Percentiles rank a stretch among this genome's conserved stretches.
Conservation (phyloP, 2,329 filamentous ascomycete species). For the Penicillium sclerotiorum region DNA sequence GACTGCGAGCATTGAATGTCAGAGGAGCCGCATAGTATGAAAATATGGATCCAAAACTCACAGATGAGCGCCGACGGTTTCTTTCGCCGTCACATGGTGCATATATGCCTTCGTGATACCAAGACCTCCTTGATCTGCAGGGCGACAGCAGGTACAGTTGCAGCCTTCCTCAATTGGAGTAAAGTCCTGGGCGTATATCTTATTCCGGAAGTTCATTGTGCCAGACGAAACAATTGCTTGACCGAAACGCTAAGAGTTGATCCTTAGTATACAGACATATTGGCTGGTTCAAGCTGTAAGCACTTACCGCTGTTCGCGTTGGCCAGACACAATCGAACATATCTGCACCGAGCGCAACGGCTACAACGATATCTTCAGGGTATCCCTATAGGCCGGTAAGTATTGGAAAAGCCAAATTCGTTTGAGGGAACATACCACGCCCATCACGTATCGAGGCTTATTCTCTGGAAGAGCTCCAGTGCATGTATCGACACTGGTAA, state of each 20-base stretch:
- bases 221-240: constrained; percentile 85
- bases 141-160: constrained; percentile 74
- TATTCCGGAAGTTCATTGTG: constrained; percentile 80
- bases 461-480: constrained; percentile 80
- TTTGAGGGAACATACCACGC: constrained; percentile 61
- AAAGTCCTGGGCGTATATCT: constrained; percentile 77
- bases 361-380: constrained; percentile 92
- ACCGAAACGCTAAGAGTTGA: constrained; percentile 73
- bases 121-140: constrained; percentile 67
- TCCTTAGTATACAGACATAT: no score
- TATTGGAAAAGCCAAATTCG: background rate
- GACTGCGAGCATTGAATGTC: constrained; percentile 55
- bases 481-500: constrained; percentile 70
- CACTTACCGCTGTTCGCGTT: constrained; percentile 76
- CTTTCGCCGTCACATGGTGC: constrained; percentile 88
- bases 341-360: constrained; percentile 89
- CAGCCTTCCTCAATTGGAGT: constrained; percentile 81
- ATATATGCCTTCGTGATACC: constrained; percentile 87
- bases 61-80: constrained; percentile 85
- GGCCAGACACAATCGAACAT: constrained; percentile 99
- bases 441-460: constrained; percentile 99
- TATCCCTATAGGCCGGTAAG: constrained; percentile 64
- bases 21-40: no score
- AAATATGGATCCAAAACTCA: no score
- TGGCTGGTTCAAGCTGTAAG: no score